A percentile compares a stretch with the other conserved stretches of the same genome.
phyloP scores from a whole-genome alignment of 441 rosid genomes.

The Capsella rubella region DNA sequence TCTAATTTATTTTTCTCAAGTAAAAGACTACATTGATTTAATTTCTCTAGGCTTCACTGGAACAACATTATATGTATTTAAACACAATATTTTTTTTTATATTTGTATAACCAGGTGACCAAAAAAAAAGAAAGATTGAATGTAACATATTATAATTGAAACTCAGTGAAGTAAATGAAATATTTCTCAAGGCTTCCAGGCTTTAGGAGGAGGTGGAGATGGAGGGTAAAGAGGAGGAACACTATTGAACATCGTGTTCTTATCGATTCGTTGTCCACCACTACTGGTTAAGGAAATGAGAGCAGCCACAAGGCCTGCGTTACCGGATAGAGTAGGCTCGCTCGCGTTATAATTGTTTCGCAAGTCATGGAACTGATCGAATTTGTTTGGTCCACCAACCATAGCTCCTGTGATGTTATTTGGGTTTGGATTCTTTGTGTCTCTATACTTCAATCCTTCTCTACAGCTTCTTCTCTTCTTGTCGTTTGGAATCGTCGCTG shows the following conservation, averaged over 20 bases:
- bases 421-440: conserved; percentile 64
- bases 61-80: not conserved
- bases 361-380: conserved; percentile 67
- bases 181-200: conserved; percentile 71
- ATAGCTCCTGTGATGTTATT: conserved; percentile 84
- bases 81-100: not conserved
- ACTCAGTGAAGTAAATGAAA: conserved; percentile 9
- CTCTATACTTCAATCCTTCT: conserved; percentile 76
- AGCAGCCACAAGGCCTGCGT: conserved; percentile 83
- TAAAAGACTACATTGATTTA: not conserved
- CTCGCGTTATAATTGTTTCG: conserved; percentile 61
- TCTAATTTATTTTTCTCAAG: too few species aligned
- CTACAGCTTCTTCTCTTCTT: conserved; percentile 65
- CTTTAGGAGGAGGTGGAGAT: conserved; percentile 73
- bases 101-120: conserved; percentile 5
- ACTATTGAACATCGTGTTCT: conserved; percentile 64
- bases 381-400: conserved; percentile 82
- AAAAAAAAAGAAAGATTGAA: conserved; percentile 3
- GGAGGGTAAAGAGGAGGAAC: conserved; percentile 79
- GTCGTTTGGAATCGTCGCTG: conserved; percentile 76
- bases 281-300: conserved; percentile 67
- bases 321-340: conserved; percentile 84
- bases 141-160: conserved; percentile 2
- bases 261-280: conserved; percentile 60
- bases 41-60: not conserved